Base-by-base conservation (phyloP, 345 rosid genomes). In the Lagerstroemia speciosa region DNA sequence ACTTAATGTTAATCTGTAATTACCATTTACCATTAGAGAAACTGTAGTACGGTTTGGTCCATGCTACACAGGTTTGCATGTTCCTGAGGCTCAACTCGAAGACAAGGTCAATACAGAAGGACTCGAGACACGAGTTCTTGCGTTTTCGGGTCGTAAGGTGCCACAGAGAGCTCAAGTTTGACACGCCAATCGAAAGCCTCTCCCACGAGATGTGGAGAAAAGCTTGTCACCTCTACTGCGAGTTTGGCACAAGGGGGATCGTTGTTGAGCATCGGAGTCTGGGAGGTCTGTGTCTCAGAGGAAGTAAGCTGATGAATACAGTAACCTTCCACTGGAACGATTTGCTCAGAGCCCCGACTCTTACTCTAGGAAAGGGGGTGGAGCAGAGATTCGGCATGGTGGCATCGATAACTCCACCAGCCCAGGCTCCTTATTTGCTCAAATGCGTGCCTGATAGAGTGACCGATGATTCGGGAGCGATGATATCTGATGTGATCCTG, bases 371-470 rank as follows among this genome's bases (percentile, higher is more conserved):
- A 64, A 89, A 74, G 80, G 78, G 82, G 38, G 72, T 86, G 9
- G 83, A 81, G 45, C 74, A 71, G 15, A 80, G 78, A 72, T 65
- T 80, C 31, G 77, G 85, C 65, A 67, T 85, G 43, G 77, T 77
- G 63, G 84, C 82, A 69, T 93, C 98, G 0, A 83, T 89, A 67
- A 91, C 97, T 17, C 91, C 97, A 1, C 97, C 97, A 1, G 92
- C 79, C 73, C 98, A 91, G 80, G 97, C 91, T 1, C 84, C 97
- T 0, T 93, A 89, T 78, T 61, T 93, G 83, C 72, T 93, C 63
- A 86, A 92, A 70, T 91, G 94, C 73, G 97, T 93, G 68, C 96
- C 98, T 0, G 98, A 93, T 66, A 77, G 86, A 77, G 98, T 91
- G 31, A 89, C 94, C 0, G 96, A 93, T 79, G 94, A 93, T 80